Evolutionary conservation across 1,284 basidiomycete genomes (phyloP).

Genomic region (Naganishia cerealis): DNA sequence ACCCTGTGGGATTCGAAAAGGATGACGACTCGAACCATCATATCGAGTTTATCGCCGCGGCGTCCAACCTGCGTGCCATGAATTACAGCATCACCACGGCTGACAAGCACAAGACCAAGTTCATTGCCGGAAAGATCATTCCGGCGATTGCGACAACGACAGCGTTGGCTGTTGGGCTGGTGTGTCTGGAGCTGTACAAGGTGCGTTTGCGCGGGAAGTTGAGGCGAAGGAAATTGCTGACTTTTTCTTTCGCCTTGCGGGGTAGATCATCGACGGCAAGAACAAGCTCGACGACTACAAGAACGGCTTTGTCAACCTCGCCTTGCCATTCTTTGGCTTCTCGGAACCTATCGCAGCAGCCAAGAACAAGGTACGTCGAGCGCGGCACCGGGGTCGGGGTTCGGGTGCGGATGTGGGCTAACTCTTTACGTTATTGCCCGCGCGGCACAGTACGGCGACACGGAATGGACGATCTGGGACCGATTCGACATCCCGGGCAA

Average conservation of each 20-base stretch:
- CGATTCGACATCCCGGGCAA: slow-evolving; percentile 89
- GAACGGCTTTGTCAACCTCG: slow-evolving; percentile 97
- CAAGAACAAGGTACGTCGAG: slow-evolving; percentile 69
- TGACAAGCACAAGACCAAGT: slow-evolving; percentile 92
- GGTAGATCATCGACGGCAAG: slow-evolving; percentile 92
- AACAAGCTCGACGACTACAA: slow-evolving; percentile 90
- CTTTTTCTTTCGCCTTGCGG: slow-evolving; percentile 1
- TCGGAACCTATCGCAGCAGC: slow-evolving; percentile 93
- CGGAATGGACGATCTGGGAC: slow-evolving; percentile 98
- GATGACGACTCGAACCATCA: slow-evolving; percentile 98
- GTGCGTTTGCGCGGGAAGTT: slow-evolving; percentile 51
- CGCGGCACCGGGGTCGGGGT: neutral
- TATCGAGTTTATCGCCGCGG: slow-evolving; percentile 98
- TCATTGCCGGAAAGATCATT: slow-evolving; percentile 99
- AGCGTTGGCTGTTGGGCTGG: slow-evolving; percentile 87
- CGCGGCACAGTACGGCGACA: slow-evolving; percentile 64
- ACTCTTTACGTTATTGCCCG: neutral
- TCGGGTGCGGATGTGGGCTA: neutral
- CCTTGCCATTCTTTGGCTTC: slow-evolving; percentile 98
- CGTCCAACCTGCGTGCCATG: slow-evolving; percentile 92
- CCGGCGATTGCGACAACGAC: slow-evolving; percentile 99
- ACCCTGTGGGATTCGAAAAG: slow-evolving; percentile 97
- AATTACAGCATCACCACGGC: slow-evolving; percentile 91
- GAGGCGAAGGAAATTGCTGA: neutral
- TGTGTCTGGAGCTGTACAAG: slow-evolving; percentile 97